A percentile compares a stretch with the other conserved stretches of the same genome.
These are phyloP conservation scores for Lomentospora prolificans DNA, from an alignment of 2,329 filamentous ascomycete species.

Conservation along the genomic window DNA sequence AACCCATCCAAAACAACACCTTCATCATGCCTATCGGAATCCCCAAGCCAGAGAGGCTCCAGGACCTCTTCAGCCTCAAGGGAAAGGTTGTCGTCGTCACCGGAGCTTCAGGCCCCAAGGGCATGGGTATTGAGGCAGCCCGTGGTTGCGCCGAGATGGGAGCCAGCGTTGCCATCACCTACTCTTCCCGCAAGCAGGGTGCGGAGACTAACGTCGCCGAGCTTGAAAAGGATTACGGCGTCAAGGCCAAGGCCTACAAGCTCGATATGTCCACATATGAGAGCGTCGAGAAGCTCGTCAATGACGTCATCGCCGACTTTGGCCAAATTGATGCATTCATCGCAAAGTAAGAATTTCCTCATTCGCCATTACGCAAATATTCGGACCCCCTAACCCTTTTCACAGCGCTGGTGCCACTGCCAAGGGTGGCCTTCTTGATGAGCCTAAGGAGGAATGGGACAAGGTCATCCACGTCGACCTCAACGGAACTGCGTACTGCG, in stretches of 20 bases:
- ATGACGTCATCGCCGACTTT: constrained; percentile 62
- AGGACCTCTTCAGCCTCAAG: constrained; percentile 37
- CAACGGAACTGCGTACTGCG: constrained; percentile 70
- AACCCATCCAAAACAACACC: not conserved
- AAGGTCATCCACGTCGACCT: constrained; percentile 63
- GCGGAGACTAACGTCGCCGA: constrained; percentile 61
- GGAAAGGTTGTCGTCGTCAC: constrained; percentile 31
- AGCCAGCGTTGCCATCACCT: constrained; percentile 34
- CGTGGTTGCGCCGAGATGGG: constrained; percentile 32
- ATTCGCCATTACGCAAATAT: constrained; percentile 27
- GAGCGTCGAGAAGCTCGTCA: constrained; percentile 42
- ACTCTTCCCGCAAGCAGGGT: constrained; percentile 64
- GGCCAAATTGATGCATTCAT: constrained; percentile 66
- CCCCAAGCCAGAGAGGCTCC: constrained; percentile 46
- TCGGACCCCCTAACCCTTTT: constrained; percentile 2
- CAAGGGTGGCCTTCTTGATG: constrained; percentile 58
- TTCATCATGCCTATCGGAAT: constrained; percentile 43
- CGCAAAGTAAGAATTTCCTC: constrained; percentile 57
- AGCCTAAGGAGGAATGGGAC: constrained; percentile 56
- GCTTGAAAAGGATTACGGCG: constrained; percentile 58
- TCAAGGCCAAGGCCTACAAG: constrained; percentile 36
- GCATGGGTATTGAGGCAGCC: constrained; percentile 34
- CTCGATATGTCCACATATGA: constrained; percentile 2
- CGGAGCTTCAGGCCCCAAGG: constrained; percentile 46
- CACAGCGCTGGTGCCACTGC: constrained; percentile 56